Evolutionary conservation across 345 rosid genomes (phyloP), one percentile per base, ranked within the genome.

Genomic region (Lepidium sativum): DNA sequence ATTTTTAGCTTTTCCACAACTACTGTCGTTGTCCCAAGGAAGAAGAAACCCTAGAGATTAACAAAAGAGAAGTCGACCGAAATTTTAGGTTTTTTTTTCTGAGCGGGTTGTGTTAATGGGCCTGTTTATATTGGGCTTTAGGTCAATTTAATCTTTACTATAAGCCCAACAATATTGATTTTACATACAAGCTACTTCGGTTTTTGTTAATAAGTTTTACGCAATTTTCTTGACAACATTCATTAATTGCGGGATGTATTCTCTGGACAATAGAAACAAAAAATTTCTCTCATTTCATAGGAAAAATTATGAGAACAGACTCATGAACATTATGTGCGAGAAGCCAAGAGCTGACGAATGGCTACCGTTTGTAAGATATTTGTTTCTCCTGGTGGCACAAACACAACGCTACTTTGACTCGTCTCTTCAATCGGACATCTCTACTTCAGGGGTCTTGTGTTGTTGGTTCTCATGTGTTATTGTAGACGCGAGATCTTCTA

Each of bases 401-500:
- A 59, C 44, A 69, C 23, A 33, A 60, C 41, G 53, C 41, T 27
- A 47, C 10, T 55, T 47, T 20, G 6, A 27, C 57, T 47, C 25
- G 42, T n/a, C 17, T 27, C 13, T 32, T 87, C 80, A 87, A 66
- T 81, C 82, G 29, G 42, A 71, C 99, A 94, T 94, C 75, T 86
- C 96, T 21, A 81, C 54, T 41, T 94, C 96, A 48, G 29, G 21
- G 73, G 77, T 65, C 59, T 62, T 75, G 75, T 52, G 71, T 72
- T 82, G 87, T 69, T 74, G 78, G 66, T 76, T 76, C 54, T 74
- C 81, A 8, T 80, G 63, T 14, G 86, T 69, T 61, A 68, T 63
- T 52, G 75, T 56, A 20, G 89, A 77, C n/a, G 80, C 72, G 21
- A 94, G 79, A 81, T 94, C 96, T 60, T 88, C 95, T 40, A 87